A percentile compares a stretch with the other conserved stretches of the same genome.
Evolutionary conservation across 495 filamentous ascomycete genomes (phyloP).

Genomic region (Emericellopsis terricola): DNA sequence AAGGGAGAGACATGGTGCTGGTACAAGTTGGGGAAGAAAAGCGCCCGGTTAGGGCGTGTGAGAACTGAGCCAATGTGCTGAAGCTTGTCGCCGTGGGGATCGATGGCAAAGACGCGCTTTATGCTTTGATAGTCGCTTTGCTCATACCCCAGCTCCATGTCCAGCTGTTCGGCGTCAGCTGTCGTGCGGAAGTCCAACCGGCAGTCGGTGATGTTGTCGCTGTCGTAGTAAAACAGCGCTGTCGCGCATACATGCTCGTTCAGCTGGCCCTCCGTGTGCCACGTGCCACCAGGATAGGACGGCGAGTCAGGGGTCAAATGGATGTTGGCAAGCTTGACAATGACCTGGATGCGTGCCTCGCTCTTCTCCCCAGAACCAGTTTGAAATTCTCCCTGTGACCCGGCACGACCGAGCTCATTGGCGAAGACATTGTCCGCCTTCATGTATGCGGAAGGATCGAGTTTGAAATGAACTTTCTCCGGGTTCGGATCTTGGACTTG

Average conservation of each 20-base stretch:
- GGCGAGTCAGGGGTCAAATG: constrained; percentile 33
- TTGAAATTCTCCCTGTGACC: too few species aligned
- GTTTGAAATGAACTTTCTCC: not conserved
- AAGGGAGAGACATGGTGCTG: constrained; percentile 36
- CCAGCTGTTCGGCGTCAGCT: constrained; percentile 2
- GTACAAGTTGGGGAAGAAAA: constrained; percentile 22
- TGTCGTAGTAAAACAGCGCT: constrained; percentile 43
- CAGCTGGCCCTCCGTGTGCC: constrained; percentile 34
- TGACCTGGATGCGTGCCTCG: constrained; percentile 38
- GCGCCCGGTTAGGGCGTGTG: constrained; percentile 14
- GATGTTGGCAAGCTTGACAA: constrained; percentile 43
- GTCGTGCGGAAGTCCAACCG: constrained; percentile 31
- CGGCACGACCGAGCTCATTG: too few species aligned
- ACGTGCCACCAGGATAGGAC: constrained; percentile 10
- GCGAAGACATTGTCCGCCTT: not conserved
- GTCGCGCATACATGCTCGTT: constrained; percentile 41
- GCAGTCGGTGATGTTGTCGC: constrained; percentile 39
- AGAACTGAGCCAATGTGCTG: constrained; percentile 17
- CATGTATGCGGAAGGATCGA: constrained; percentile 1
- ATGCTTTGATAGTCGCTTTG: constrained; percentile 8
- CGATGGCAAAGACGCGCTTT: constrained; percentile 7
- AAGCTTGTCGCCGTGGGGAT: constrained; percentile 6
- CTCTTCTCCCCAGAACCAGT: too few species aligned
- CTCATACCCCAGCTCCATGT: constrained; percentile 4
- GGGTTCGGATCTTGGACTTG: not conserved